phyloP scores from a whole-genome alignment of 768 basidiomycete species.

The Cystobasidium ongulense region DNA sequence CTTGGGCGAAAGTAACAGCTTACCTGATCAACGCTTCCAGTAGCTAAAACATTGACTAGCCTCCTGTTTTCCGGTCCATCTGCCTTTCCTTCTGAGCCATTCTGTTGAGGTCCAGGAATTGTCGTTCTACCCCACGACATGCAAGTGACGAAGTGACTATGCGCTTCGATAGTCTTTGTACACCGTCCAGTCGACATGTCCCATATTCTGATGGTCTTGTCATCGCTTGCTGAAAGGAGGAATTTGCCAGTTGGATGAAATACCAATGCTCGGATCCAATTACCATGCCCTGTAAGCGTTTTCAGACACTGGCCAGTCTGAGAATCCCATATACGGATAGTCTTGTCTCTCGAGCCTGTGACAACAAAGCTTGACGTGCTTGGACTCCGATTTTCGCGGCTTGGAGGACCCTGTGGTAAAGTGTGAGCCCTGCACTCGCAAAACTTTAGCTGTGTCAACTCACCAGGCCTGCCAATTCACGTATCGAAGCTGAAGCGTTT shows the following conservation, averaged over 20 bases:
- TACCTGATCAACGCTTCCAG: slow-evolving; percentile 50
- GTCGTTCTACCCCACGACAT: slow-evolving; percentile 56
- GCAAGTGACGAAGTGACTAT: slow-evolving; percentile 71
- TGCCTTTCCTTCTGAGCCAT: slow-evolving; percentile 32
- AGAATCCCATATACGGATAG: slow-evolving; percentile 83
- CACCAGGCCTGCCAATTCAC: slow-evolving; percentile 68
- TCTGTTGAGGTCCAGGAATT: slow-evolving; percentile 24
- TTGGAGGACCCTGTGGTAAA: slow-evolving; percentile 47
- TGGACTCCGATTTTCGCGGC: slow-evolving; percentile 48
- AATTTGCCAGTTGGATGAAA: slow-evolving; percentile 87
- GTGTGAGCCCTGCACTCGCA: not conserved
- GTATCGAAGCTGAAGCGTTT: slow-evolving; percentile 63
- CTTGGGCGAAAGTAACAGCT: no score
- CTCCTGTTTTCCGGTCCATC: slow-evolving; percentile 40
- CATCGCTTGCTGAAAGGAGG: slow-evolving; percentile 82
- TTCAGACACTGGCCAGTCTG: slow-evolving; percentile 70
- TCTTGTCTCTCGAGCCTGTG: slow-evolving; percentile 83
- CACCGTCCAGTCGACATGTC: slow-evolving; percentile 77
- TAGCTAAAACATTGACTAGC: slow-evolving; percentile 51
- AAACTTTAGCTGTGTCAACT: no score
- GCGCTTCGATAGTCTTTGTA: slow-evolving; percentile 77
- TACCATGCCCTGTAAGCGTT: slow-evolving; percentile 61
- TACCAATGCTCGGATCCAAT: slow-evolving; percentile 78
- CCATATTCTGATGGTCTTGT: slow-evolving; percentile 85
- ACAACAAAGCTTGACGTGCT: slow-evolving; percentile 53